phyloP scores from a whole-genome alignment of 2,329 filamentous ascomycete species.

The Plectosphaerella cucumerina region DNA sequence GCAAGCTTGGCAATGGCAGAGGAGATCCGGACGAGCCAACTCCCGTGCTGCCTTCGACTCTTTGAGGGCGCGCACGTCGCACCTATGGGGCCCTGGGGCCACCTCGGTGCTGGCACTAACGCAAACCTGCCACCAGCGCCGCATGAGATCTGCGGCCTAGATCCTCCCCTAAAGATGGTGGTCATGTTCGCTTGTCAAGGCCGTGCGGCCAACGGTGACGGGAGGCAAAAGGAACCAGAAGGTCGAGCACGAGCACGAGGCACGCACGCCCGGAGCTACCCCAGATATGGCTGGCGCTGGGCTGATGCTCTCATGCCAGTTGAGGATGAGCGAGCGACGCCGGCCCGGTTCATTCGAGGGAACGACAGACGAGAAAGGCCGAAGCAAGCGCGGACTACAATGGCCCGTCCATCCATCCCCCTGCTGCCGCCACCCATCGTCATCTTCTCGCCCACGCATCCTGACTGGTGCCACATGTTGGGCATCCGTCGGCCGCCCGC shows the following conservation, averaged over 20 bases:
- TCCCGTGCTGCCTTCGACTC: not conserved
- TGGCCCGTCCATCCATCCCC: too few species aligned
- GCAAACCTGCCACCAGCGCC: not conserved
- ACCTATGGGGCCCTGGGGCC: not conserved
- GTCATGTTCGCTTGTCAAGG: not conserved
- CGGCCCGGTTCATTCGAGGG: too few species aligned
- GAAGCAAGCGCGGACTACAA: too few species aligned
- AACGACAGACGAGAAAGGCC: too few species aligned
- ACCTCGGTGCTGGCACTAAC: not conserved
- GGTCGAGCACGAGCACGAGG: too few species aligned
- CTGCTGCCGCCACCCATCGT: too few species aligned
- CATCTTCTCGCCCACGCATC: not conserved
- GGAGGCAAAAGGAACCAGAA: not conserved
- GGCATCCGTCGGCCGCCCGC: conserved; percentile 7
- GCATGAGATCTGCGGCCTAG: conserved; percentile 2
- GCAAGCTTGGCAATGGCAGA: not conserved
- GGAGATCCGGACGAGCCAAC: not conserved
- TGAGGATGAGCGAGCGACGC: too few species aligned
- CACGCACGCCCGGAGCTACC: too few species aligned
- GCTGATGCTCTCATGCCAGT: too few species aligned
- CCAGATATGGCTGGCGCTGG: too few species aligned
- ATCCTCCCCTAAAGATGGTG: not conserved
- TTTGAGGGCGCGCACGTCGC: conserved; percentile 1
- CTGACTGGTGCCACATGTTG: conserved; percentile 8
- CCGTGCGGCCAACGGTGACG: not conserved